A percentile compares a stretch with the other conserved stretches of the same genome.
Conservation (phyloP, 1,284 basidiomycete species). For the Dichomitus squalens region DNA sequence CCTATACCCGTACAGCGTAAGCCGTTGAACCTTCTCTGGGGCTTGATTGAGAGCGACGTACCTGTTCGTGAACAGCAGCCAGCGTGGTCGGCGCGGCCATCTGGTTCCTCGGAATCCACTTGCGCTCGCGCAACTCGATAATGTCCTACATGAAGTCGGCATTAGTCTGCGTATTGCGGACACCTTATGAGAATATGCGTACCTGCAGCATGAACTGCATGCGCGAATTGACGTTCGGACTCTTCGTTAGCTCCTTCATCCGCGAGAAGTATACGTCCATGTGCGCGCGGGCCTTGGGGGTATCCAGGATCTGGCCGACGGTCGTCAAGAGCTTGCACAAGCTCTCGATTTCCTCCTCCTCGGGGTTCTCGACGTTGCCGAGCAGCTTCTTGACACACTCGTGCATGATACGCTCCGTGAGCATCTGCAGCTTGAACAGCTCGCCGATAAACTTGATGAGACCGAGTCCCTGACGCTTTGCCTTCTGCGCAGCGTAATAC, state of each 20-base stretch:
- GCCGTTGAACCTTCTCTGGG: background rate
- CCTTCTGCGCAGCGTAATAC: conserved; percentile 96
- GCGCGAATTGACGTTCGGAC: conserved; percentile 76
- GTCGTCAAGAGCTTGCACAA: conserved; percentile 92
- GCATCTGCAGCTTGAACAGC: conserved; percentile 89
- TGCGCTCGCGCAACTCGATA: conserved; percentile 83
- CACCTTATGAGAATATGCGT: conserved; percentile 27
- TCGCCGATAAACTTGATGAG: conserved; percentile 98
- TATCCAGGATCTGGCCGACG: conserved; percentile 84
- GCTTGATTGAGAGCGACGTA: conserved; percentile 45
- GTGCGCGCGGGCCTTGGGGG: conserved; percentile 75
- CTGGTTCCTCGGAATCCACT: conserved; percentile 78
- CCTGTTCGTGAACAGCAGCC: conserved; percentile 87
- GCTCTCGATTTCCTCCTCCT: conserved; percentile 97
- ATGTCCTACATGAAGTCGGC: conserved; percentile 43
- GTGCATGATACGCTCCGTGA: conserved; percentile 63
- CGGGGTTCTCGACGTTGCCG: conserved; percentile 90
- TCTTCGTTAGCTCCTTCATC: conserved; percentile 83
- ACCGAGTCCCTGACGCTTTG: conserved; percentile 95
- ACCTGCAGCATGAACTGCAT: conserved; percentile 97
- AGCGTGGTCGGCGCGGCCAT: conserved; percentile 88
- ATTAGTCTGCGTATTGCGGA: background rate
- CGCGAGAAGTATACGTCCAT: conserved; percentile 94
- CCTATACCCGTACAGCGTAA: conserved; percentile 40
- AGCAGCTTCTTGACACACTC: conserved; percentile 95